These are phyloP conservation scores for Kalmusia sp. DNA, from an alignment of 2,329 filamentous ascomycete genomes.

Conservation along the genomic window DNA sequence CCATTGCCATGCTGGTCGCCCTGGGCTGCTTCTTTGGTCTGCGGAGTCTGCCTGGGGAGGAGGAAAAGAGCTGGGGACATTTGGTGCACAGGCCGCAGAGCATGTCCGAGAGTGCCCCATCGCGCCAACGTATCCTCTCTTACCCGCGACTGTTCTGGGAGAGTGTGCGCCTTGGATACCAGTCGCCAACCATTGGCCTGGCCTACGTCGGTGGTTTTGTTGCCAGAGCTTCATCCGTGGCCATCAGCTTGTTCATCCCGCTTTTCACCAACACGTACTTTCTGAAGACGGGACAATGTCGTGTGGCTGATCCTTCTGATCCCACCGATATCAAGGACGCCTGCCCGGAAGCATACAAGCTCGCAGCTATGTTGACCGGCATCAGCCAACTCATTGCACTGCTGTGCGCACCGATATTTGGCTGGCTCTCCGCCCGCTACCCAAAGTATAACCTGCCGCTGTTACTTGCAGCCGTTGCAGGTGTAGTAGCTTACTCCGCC, in stretches of 20 bases:
- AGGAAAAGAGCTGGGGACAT: slow-evolving; percentile 72
- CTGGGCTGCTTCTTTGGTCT: slow-evolving; percentile 81
- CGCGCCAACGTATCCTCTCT: slow-evolving; percentile 66
- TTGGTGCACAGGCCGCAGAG: slow-evolving; percentile 38
- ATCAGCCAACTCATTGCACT: slow-evolving; percentile 87
- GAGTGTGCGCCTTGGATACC: slow-evolving; percentile 68
- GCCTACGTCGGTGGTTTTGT: slow-evolving; percentile 96
- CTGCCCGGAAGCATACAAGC: slow-evolving; percentile 84
- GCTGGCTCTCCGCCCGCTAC: slow-evolving; percentile 77
- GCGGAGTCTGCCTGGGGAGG: slow-evolving; percentile 71
- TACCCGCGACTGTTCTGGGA: slow-evolving; percentile 53
- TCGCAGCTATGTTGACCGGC: slow-evolving; percentile 86
- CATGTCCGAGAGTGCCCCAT: slow-evolving; percentile 25
- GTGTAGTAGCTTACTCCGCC: slow-evolving; percentile 77
- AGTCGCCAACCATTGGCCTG: slow-evolving; percentile 78
- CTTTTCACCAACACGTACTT: slow-evolving; percentile 93
- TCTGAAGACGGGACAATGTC: slow-evolving; percentile 78
- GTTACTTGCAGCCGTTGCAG: slow-evolving; percentile 72
- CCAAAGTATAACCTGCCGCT: slow-evolving; percentile 74
- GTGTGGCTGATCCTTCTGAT: slow-evolving; percentile 53
- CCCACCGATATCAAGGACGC: slow-evolving; percentile 76
- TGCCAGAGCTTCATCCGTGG: slow-evolving; percentile 90
- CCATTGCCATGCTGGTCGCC: slow-evolving; percentile 74
- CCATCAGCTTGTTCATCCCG: slow-evolving; percentile 93
- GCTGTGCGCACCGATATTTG: slow-evolving; percentile 84